A percentile compares a stretch with the other conserved stretches of the same genome.
phyloP scores from a whole-genome alignment of 176 grass and related monocot genomes.

The Cocos nucifera region DNA sequence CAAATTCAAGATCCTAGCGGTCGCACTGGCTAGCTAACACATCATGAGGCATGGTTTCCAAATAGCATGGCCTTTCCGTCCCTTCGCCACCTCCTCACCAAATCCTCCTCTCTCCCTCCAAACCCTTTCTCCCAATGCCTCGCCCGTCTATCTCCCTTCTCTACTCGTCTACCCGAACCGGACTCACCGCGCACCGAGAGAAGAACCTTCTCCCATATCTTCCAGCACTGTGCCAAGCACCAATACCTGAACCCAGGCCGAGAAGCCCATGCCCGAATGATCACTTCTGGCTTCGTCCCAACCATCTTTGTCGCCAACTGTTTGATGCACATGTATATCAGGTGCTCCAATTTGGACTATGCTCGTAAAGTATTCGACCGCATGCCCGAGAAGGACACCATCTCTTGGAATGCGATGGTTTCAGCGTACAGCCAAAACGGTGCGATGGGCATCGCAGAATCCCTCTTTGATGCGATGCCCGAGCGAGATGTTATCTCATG shows the following conservation, averaged over 20 bases:
- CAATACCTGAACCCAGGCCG: conserved; percentile 31
- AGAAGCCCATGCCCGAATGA: conserved; percentile 46
- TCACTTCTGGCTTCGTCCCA: conserved; percentile 49
- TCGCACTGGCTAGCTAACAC: too few relatives aligned
- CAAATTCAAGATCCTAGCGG: too few relatives aligned
- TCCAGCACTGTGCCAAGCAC: conserved; percentile 41
- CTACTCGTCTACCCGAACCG: not conserved
- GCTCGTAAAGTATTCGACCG: conserved; percentile 48
- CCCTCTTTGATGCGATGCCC: conserved; percentile 44
- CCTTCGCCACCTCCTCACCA: too few relatives aligned
- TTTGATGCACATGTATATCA: conserved; percentile 61
- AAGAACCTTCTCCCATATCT: conserved; percentile 45
- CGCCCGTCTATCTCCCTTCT: not conserved
- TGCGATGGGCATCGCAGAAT: conserved; percentile 5
- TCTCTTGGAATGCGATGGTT: conserved; percentile 80
- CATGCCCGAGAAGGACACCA: conserved; percentile 36
- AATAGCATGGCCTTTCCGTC: too few relatives aligned
- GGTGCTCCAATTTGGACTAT: conserved; percentile 23
- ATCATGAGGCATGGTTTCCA: too few relatives aligned
- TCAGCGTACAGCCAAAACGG: conserved; percentile 24
- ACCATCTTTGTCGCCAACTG: conserved; percentile 62
- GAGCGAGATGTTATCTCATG: conserved; percentile 59
- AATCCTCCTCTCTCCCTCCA: too few relatives aligned
- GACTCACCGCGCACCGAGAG: conserved; percentile 11
- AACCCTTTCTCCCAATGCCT: too few relatives aligned